Percentiles rank a stretch among this genome's conserved stretches.
Conservation (phyloP, 1,139 yeast species). For the Spathaspora sp. region DNA sequence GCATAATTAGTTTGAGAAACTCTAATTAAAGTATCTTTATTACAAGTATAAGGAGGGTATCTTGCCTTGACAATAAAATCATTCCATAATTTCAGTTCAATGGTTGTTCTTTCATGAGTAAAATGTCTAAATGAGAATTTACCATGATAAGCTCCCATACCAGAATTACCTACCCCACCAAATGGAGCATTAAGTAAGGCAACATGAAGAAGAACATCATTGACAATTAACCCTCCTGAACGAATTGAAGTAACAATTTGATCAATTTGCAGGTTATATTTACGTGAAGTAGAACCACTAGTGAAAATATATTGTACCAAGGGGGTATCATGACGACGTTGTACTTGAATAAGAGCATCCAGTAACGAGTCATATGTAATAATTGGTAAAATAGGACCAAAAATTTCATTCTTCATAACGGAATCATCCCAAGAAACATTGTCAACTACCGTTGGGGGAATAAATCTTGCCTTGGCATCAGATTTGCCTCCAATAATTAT, state of each 20-base stretch:
- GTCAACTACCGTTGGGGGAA: conserved; percentile 74
- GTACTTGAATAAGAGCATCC: conserved; percentile 48
- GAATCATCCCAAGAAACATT: conserved; percentile 65
- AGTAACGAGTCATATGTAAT: conserved; percentile 52
- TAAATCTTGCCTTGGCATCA: conserved; percentile 45
- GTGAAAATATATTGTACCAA: conserved; percentile 80
- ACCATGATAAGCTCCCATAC: conserved; percentile 83
- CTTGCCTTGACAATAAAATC: conserved; percentile 59
- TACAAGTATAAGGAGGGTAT: conserved; percentile 62
- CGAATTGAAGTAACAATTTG: conserved; percentile 54
- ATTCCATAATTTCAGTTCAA: conserved; percentile 67
- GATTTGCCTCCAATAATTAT: conserved; percentile 57
- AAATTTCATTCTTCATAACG: conserved; percentile 73
- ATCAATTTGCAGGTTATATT: conserved; percentile 49
- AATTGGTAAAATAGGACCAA: conserved; percentile 86
- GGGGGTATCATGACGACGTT: conserved; percentile 73
- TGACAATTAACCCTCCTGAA: conserved; percentile 73
- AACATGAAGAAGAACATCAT: conserved; percentile 74
- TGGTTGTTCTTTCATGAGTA: conserved; percentile 70
- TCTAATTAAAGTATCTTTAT: conserved; percentile 31
- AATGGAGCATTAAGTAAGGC: conserved; percentile 77
- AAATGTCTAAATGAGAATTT: conserved; percentile 67
- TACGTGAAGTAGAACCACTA: conserved; percentile 31
- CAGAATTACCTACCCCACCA: conserved; percentile 89
- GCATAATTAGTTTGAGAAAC: conserved; percentile 27